Evolutionary conservation across 352 stramenopile species (phyloP).

Genomic region (Pythium aristosporum): DNA sequence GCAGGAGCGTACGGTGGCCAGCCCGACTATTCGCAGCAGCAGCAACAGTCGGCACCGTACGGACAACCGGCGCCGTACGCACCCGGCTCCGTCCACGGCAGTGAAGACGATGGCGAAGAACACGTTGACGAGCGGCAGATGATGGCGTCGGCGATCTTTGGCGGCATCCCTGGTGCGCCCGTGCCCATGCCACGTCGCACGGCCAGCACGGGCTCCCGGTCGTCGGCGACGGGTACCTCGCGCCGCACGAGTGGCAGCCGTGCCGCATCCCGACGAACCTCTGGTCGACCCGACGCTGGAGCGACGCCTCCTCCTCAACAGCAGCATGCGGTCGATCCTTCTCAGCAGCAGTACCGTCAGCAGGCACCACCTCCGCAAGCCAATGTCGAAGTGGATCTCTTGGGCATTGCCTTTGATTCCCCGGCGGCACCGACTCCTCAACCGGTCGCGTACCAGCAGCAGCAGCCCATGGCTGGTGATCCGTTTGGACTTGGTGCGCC

Average conservation of each 20-base stretch:
- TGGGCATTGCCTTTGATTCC: conserved; percentile 83
- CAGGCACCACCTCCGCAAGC: conserved; percentile 35
- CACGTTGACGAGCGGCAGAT: conserved; percentile 74
- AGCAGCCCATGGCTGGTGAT: conserved; percentile 36
- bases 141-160: conserved; percentile 96
- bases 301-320: conserved; percentile 26
- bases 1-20: conserved; percentile 34
- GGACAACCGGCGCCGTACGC: conserved; percentile 30
- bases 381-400: conserved; percentile 74
- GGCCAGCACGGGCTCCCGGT: conserved; percentile 25
- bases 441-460: conserved; percentile 30
- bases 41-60: conserved; percentile 24
- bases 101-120: conserved; percentile 50
- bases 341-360: conserved; percentile 25
- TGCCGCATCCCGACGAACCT: conserved; percentile 32
- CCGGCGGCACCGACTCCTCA: conserved; percentile 33
- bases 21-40: conserved; percentile 40
- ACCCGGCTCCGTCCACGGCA: conserved; percentile 29
- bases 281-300: conserved; percentile 35
- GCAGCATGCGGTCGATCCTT: conserved; percentile 35
- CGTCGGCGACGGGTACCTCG: conserved; percentile 29
- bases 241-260: conserved; percentile 39
- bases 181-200: conserved; percentile 44
- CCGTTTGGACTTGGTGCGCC: conserved; percentile 63
- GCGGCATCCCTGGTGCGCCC: conserved; percentile 88